phyloP scores from a whole-genome alignment of 2,329 filamentous ascomycete genomes.

The Cladorrhinum sp. region DNA sequence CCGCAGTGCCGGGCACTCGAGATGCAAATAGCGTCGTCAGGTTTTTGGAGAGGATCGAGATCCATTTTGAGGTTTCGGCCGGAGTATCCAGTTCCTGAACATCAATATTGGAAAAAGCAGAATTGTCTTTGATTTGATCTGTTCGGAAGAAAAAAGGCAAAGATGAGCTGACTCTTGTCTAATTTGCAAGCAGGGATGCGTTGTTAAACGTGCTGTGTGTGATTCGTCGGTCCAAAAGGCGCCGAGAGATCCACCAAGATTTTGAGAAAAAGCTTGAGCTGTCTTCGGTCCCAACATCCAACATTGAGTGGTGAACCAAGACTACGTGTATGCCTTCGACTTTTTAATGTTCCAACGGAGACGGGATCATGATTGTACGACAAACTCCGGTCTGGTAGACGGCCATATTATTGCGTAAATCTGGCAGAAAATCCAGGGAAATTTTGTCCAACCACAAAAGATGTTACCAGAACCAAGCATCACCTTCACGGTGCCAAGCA shows the following conservation, averaged over 20 bases:
- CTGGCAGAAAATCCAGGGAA: not conserved
- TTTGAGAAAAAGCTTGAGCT: constrained; percentile 1
- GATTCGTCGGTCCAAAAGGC: not conserved
- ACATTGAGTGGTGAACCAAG: not conserved
- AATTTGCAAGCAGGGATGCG: not conserved
- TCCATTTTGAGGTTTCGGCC: too few relatives aligned
- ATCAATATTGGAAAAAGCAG: too few relatives aligned
- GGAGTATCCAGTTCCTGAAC: too few relatives aligned
- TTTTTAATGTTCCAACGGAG: not conserved
- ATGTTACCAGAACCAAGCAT: constrained; percentile 56
- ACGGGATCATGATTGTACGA: not conserved
- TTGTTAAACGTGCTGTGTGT: not conserved
- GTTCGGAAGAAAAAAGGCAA: not conserved
- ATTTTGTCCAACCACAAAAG: not conserved
- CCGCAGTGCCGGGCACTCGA: too few relatives aligned
- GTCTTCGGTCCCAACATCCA: not conserved
- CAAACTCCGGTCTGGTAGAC: not conserved
- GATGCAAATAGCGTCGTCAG: too few relatives aligned
- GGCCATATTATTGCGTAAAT: not conserved
- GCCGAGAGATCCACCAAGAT: not conserved
- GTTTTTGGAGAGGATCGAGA: too few relatives aligned
- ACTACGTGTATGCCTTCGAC: not conserved
- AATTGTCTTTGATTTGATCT: too few relatives aligned
- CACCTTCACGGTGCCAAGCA: constrained; percentile 76
- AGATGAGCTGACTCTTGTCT: not conserved